Evolutionary conservation across 1,139 yeast genomes (phyloP).

Genomic region (Candida tetrigidarum): DNA sequence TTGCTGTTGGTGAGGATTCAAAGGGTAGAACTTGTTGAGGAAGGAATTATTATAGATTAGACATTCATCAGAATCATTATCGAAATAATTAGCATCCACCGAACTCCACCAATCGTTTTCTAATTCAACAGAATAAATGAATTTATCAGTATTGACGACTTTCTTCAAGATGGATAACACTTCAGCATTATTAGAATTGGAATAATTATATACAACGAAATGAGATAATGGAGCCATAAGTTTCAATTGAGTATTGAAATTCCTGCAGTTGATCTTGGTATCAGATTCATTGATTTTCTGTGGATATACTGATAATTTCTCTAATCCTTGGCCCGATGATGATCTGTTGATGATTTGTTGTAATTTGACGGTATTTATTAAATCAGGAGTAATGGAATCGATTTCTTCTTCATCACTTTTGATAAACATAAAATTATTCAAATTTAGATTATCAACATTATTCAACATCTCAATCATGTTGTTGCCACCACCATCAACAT

Average conservation of each 20-base stretch:
- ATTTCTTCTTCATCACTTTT: constrained; percentile 15
- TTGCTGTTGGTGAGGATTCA: no score
- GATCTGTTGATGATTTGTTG: not conserved
- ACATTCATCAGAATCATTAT: constrained; percentile 20
- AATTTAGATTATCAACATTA: constrained; percentile 1
- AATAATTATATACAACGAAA: constrained; percentile 37
- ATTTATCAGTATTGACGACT: constrained; percentile 11
- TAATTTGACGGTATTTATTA: constrained; percentile 25
- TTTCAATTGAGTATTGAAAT: constrained; percentile 33
- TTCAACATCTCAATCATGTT: not conserved
- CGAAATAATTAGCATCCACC: constrained; percentile 20
- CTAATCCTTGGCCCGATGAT: not conserved
- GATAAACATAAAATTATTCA: constrained; percentile 24
- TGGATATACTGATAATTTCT: not conserved
- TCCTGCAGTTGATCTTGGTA: constrained; percentile 28
- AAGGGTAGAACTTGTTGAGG: constrained; percentile 9
- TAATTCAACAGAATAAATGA: constrained; percentile 24
- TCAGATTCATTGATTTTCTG: not conserved
- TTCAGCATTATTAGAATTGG: constrained; percentile 19
- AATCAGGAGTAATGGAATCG: constrained; percentile 15
- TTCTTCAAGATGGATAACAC: constrained; percentile 12
- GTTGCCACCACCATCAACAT: constrained; percentile 14
- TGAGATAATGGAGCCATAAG: constrained; percentile 38
- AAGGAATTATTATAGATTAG: constrained; percentile 21
- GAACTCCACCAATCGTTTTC: constrained; percentile 20